Base-by-base conservation (phyloP, 345 rosid genomes). In the Gossypium ekmanianum region DNA sequence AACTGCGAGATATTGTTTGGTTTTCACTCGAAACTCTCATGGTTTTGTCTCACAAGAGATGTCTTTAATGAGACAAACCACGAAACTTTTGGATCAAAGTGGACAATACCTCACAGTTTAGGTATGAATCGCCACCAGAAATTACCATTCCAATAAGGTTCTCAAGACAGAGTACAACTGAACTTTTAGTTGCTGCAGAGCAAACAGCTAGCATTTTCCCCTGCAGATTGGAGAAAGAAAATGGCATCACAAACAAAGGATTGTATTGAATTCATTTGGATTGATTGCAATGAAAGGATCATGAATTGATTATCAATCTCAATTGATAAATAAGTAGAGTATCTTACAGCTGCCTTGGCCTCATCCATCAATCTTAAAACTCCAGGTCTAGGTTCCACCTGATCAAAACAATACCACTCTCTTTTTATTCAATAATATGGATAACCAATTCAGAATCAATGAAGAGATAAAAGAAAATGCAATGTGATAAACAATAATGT, bases 161-260 rank as follows among this genome's bases (percentile, higher is more conserved):
- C 80, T 94, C 97, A 61, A 94, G 98, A 84, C 95, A 90, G 3
- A 94, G 86, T 68, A 94, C 75, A 65, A 94, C 98, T 0, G 98
- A 94, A 86, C 97, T 94, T 89, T 92, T 94, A 22, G 98, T 94
- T 77, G 97, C 98, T 56, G 98, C 98, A 45, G 98, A 94, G 81
- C 98, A 92, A 68, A 92, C 94, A 75, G 98, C 91, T 69, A 94
- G 78, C 61, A 79, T 85, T 72, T 83, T 94, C 55, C 97, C 97
- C 98, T 94, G 77, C 73, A 78, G n/a, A 18, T 43, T 50, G 20
- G 24, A 44, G 56, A 43, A 64, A 48, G 24, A 61, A 8, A 9
- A 26, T 68, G 18, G 58, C 4, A 74, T 18, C n/a, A 52, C 14
- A 59, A 29, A 16, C 20, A 17, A 51, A 29, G 26, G n/a, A 20